Conservation (phyloP, 768 basidiomycete species). For the Psilocybe subaeruginosa region DNA sequence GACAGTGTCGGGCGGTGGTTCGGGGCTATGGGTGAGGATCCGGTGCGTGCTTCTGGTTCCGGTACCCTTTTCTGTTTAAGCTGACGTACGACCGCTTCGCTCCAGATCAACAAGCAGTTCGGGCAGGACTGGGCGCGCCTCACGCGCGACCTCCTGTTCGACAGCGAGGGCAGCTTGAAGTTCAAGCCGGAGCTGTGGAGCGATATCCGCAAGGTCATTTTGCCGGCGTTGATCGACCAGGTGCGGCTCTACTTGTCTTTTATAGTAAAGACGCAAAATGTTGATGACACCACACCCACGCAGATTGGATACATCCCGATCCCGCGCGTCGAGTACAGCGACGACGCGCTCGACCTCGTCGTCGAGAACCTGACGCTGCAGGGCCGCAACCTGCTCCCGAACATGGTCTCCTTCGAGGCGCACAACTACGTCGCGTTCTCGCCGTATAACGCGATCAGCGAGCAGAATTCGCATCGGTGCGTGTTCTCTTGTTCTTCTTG, state of each 20-base stretch:
- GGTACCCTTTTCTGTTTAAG: too few relatives aligned
- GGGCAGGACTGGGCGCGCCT: slow-evolving; percentile 84
- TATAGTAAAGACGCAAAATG: too few relatives aligned
- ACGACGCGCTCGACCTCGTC: slow-evolving; percentile 83
- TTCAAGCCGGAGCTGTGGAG: slow-evolving; percentile 92
- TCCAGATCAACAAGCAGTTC: slow-evolving; percentile 72
- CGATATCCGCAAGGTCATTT: slow-evolving; percentile 81
- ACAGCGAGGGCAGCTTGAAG: slow-evolving; percentile 77
- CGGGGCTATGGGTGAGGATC: slow-evolving; percentile 82
- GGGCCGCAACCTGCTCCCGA: slow-evolving; percentile 89
- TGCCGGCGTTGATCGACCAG: slow-evolving; percentile 78
- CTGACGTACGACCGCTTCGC: too few relatives aligned
- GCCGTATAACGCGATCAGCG: slow-evolving; percentile 64
- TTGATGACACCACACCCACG: too few relatives aligned
- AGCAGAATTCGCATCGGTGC: slow-evolving; percentile 63
- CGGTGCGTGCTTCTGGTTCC: too few relatives aligned
- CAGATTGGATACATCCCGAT: slow-evolving; percentile 85
- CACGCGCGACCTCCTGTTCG: slow-evolving; percentile 83
- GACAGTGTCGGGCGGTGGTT: slow-evolving; percentile 77
- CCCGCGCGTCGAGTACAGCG: slow-evolving; percentile 92
- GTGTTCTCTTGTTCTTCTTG: neutral
- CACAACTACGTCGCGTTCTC: slow-evolving; percentile 86
- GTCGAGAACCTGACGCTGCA: slow-evolving; percentile 92
- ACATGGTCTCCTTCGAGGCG: slow-evolving; percentile 70
- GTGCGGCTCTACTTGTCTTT: too few relatives aligned